Conservation (phyloP, 2,329 filamentous ascomycete genomes). For the Thelonectria olida region DNA sequence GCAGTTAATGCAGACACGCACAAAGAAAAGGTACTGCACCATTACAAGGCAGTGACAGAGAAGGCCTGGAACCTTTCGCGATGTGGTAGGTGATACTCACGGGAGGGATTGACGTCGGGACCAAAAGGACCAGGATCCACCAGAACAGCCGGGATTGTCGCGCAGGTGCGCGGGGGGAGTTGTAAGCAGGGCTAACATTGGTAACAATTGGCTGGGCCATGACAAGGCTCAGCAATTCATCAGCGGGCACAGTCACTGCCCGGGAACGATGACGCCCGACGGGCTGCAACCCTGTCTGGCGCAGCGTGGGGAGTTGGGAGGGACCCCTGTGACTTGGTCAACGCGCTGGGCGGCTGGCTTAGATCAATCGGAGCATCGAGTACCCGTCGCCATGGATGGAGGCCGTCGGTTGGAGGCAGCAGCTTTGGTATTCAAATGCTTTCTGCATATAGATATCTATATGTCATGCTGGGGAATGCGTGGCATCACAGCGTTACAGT, state of each 20-base stretch:
- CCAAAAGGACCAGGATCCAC: slow-evolving; percentile 12
- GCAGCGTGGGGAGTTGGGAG: slow-evolving; percentile 10
- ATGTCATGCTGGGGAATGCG: slow-evolving; percentile 11
- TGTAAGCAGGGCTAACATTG: background rate
- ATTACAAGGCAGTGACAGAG: slow-evolving; percentile 5
- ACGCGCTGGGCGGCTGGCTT: no score
- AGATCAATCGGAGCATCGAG: no score
- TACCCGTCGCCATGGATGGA: background rate
- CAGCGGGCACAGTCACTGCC: background rate
- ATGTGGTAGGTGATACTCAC: slow-evolving; percentile 5
- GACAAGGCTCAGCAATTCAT: background rate
- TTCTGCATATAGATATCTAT: no score
- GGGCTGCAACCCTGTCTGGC: slow-evolving; percentile 7
- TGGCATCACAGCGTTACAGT: background rate
- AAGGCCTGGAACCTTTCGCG: slow-evolving; percentile 4
- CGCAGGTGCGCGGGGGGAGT: slow-evolving; percentile 1
- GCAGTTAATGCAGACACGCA: no score
- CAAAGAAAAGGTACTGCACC: background rate
- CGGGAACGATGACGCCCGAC: background rate
- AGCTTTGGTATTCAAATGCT: background rate
- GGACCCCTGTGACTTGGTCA: slow-evolving; percentile 7
- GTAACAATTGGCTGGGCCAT: background rate
- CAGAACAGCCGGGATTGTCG: slow-evolving; percentile 14
- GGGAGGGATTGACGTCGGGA: slow-evolving; percentile 1
- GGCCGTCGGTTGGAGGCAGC: background rate